Evolutionary conservation across 1,284 basidiomycete species (phyloP), one percentile per base, ranked within the genome.

Genomic region (Ganoderma leucocontextum): DNA sequence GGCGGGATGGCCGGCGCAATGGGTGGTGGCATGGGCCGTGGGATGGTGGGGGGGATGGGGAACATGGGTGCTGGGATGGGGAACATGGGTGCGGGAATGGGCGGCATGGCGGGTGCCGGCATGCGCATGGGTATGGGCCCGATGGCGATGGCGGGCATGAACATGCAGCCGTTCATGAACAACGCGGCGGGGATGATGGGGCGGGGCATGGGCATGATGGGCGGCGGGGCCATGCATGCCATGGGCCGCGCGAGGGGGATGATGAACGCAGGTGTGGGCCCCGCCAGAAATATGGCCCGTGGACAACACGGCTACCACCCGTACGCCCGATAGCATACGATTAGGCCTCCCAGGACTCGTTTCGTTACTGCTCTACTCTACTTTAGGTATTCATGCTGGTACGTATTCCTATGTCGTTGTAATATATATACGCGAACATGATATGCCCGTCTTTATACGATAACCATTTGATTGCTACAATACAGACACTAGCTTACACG

Each of bases 221-320:
- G 75, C 61, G 73, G 73, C 42, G 70, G 63, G 29, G 67, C 52
- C 4, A 68, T 73, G 68, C 67, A 68, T 52, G 70, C 70, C 13
- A 74, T 76, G 70, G 73, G 67, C 63, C 67, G 77, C 39, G 72
- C 76, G 60, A 72, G 81, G 65, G 80, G 78, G 71, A 77, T 78
- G 75, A 82, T 82, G 78, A 83, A 81, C 67, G 69, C 83, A n/a
- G 86, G 86, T 2, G 80, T 85, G 13, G 88, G 89, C 12, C 87
- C 89, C 22, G 81, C 84, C 58, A 81, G 88, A 17, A 82, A 85
- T 73, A 85, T 83, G 68, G 84, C 79, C 49, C 84, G 88, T 33
- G 88, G 88, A 73, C 86, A 88, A 71, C 86, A 89, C 71, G 83
- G 82, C 58, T 90, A 86, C 78, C 88, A 90, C 76, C 88, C 88